These are phyloP conservation scores for Pleurotus citrinopileatus DNA, from an alignment of 768 basidiomycete species.

Conservation along the genomic window DNA sequence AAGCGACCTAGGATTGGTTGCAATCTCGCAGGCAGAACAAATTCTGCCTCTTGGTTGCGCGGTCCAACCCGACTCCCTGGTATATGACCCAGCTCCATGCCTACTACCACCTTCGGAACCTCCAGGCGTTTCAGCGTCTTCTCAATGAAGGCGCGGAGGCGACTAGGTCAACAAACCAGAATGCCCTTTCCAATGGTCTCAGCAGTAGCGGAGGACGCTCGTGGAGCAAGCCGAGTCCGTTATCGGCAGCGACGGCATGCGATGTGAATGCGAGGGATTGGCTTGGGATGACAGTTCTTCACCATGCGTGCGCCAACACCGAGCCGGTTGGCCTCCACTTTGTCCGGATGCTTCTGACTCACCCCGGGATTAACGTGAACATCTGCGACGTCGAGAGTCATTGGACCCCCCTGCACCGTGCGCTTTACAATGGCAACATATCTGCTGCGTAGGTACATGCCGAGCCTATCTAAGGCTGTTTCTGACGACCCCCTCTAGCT, in stretches of 20 bases:
- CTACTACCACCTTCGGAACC: constrained; percentile 65
- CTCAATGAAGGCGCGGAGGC: constrained; percentile 48
- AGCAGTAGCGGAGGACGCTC: constrained; percentile 56
- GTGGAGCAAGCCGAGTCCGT: constrained; percentile 47
- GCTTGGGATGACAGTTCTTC: constrained; percentile 76
- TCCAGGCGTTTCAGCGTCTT: constrained; percentile 74
- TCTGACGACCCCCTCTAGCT: constrained; percentile 37
- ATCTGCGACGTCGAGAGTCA: constrained; percentile 77
- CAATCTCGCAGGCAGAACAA: constrained; percentile 6
- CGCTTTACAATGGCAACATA: constrained; percentile 77
- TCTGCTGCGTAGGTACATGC: constrained; percentile 56
- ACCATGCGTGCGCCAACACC: constrained; percentile 68
- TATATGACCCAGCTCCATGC: constrained; percentile 84
- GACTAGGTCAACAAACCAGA: constrained; percentile 26
- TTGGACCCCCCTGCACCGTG: constrained; percentile 90
- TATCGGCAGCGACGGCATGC: constrained; percentile 23
- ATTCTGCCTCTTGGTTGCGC: constrained; percentile 7
- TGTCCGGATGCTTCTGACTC: constrained; percentile 69
- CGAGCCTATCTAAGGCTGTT: constrained; percentile 5
- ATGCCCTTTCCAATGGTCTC: constrained; percentile 19
- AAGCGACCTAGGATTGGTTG: constrained; percentile 6
- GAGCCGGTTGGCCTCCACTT: constrained; percentile 72
- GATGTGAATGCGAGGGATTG: constrained; percentile 75
- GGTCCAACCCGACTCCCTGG: neutral
- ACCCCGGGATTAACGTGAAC: constrained; percentile 79